These are phyloP conservation scores for Phlegmacium glaucopus DNA, from an alignment of 768 basidiomycete genomes.

Conservation along the genomic window DNA sequence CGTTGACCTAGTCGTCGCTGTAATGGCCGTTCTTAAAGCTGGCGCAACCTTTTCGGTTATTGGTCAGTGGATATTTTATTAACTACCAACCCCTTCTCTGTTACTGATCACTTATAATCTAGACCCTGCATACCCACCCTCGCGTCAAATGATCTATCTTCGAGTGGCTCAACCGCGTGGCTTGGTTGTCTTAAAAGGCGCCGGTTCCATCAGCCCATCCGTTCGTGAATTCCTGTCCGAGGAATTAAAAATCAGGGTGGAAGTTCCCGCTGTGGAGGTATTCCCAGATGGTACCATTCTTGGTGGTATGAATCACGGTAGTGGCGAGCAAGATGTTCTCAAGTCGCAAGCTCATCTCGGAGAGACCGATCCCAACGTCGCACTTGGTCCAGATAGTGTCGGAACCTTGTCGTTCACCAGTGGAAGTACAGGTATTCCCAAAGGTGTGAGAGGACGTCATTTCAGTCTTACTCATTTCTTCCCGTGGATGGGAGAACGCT, in stretches of 20 bases:
- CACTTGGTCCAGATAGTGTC: constrained; percentile 91
- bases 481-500: constrained; percentile 96
- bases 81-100: not conserved
- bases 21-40: constrained; percentile 94
- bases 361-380: constrained; percentile 73
- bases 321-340: constrained; percentile 57
- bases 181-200: constrained; percentile 86
- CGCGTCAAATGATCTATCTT: constrained; percentile 90
- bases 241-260: constrained; percentile 82
- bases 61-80: constrained; percentile 65
- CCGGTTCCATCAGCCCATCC: constrained; percentile 73
- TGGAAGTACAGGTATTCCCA: constrained; percentile 96
- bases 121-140: constrained; percentile 97
- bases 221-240: constrained; percentile 81
- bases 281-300: constrained; percentile 56
- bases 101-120: not conserved
- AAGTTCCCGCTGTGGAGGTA: constrained; percentile 87
- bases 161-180: constrained; percentile 90
- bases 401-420: constrained; percentile 96
- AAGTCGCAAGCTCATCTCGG: constrained; percentile 49
- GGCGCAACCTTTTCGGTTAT: constrained; percentile 98
- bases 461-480: constrained; percentile 98
- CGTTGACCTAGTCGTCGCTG: constrained; percentile 94
- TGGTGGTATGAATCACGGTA: constrained; percentile 47
- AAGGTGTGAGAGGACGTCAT: constrained; percentile 95